Conservation (phyloP, 2,329 filamentous ascomycete species). For the Colletotrichum euphorbiae region DNA sequence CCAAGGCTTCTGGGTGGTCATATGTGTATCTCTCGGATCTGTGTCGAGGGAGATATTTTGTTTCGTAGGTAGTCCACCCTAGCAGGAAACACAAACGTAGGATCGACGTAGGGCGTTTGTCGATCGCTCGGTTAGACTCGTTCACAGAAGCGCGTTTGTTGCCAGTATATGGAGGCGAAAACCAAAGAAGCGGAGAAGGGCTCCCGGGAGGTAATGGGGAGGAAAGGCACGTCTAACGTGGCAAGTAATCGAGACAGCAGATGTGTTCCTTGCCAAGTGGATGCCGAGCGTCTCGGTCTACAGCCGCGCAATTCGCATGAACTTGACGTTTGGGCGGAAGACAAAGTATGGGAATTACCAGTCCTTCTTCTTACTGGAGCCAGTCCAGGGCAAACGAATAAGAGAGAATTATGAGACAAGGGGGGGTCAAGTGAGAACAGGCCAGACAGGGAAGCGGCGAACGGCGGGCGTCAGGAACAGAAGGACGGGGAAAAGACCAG, state of each 20-base stretch:
- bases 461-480: background rate
- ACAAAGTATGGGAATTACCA: background rate
- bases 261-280: background rate
- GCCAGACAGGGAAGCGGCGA: background rate
- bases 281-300: constrained; percentile 6
- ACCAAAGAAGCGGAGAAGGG: constrained; percentile 19
- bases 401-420: constrained; percentile 12
- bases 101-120: constrained; percentile 28
- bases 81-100: constrained; percentile 15
- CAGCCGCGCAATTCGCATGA: constrained; percentile 19
- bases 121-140: constrained; percentile 27
- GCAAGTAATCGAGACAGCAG: background rate
- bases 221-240: constrained; percentile 8
- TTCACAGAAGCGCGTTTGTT: constrained; percentile 21
- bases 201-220: background rate
- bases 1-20: background rate
- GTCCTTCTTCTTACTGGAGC: constrained; percentile 13
- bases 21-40: background rate
- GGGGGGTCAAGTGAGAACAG: background rate
- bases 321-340: constrained; percentile 18
- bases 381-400: constrained; percentile 25
- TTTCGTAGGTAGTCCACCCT: background rate
- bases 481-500: background rate
- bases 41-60: constrained; percentile 15
- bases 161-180: constrained; percentile 25